Base-by-base conservation (phyloP, 1,284 basidiomycete genomes). In the Ustilago sp. region DNA sequence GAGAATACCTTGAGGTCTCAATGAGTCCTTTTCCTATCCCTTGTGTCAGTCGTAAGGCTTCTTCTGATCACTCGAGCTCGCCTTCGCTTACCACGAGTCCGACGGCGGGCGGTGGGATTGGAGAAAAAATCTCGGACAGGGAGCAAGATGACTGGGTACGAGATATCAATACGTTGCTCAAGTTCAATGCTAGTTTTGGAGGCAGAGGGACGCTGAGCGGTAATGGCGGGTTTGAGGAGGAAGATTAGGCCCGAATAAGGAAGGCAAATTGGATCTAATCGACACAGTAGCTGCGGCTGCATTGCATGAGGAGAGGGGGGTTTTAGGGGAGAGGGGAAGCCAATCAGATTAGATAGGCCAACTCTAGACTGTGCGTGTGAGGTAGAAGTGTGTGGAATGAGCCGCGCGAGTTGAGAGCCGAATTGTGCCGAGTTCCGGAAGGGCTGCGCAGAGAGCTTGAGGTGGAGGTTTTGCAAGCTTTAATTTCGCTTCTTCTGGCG, bases 111-210 rank as follows among this genome's bases (percentile, higher is more conserved):
- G n/a, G 43, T 23, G 43, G 43, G 6, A 45, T 69, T 12, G 68
- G 71, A n/a, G 79, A 76, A n/a, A 68, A 67, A 23, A 64, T 61
- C 55, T 69, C 67, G 50, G 68, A 87, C 78, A 91, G 92, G 0
- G 93, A 93, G 8, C 93, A 93, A 80, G 93, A 94, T 79, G 93
- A 94, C 80, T 98, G 95, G 95, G 94, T 98, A 28, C 89, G 93
- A 69, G 96, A 98, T 86, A 97, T 98, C 87, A 98, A 98, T 53
- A 81, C 80, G 6, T 74, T 87, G 73, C 79, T 88, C 39, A 83
- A 82, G 52, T 86, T 86, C 61, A 86, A 87, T 63, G 83, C 83
- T 1, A 77, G 74, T 38, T 86, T 86, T 50, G 77, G 76, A n/a
- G 82, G 80, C 1, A 57, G 82, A 32, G 82, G 80, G 17, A 71